Evolutionary conservation across 139 green algal genomes (phyloP), one percentile per base, ranked within the genome.

Genomic region (Micractinium conductrix): DNA sequence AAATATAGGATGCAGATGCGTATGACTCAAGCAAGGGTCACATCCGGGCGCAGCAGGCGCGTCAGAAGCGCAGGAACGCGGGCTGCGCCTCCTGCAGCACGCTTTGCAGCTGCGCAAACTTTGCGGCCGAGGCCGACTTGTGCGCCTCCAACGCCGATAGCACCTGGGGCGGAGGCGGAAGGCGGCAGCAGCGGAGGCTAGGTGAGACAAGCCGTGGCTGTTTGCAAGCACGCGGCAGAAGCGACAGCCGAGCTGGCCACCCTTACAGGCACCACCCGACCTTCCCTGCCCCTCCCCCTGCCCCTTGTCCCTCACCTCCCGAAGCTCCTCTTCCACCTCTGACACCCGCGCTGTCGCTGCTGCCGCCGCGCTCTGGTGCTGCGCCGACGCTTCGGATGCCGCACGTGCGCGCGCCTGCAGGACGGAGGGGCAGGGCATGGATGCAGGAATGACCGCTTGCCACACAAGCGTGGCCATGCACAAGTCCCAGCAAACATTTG

Each of bases 261-360:
- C n/a, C n/a, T n/a, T n/a, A n/a, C n/a, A n/a, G n/a, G n/a, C n/a
- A n/a, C n/a, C n/a, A n/a, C n/a, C n/a, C n/a, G n/a, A n/a, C n/a
- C n/a, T n/a, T n/a, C n/a, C 10, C 53, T 62, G 53, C 8, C 53
- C 53, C 53, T 28, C 53, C 26, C 26, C 53, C 53, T 4, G 26
- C 53, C 53, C 53, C 53, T 62, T 16, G 10, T 21, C 7, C 43
- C 44, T 80, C 85, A 95, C 87, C 74, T 85, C 72, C 10, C 89
- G 74, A 89, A 95, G 92, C 87, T 96, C 93, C 1, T 75, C 74
- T 79, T 96, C 93, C 19, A 93, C 88, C 80, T 94, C 91, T 28
- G 55, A 60, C 67, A 93, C 88, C 1, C 89, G 89, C 12, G 65
- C 74, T 2, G 40, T 65, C 21, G 88, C 74, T 1, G 74, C 73